Evolutionary conservation across 2,329 filamentous ascomycete genomes (phyloP).

Genomic region (Colletotrichum paranaense): DNA sequence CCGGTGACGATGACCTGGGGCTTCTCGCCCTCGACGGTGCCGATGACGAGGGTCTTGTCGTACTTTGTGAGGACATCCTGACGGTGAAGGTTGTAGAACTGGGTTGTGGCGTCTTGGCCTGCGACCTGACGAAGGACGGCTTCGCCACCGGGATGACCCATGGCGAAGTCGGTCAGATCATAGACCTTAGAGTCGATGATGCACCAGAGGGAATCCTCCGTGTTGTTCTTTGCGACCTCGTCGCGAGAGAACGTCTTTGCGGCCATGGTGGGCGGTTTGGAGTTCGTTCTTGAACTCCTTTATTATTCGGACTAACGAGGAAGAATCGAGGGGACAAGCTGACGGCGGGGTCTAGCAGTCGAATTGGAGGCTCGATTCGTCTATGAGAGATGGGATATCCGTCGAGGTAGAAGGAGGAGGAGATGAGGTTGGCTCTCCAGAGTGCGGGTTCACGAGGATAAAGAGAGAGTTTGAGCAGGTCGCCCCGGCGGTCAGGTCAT

Average conservation of each 20-base stretch:
- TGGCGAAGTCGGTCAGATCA: slow-evolving; percentile 85
- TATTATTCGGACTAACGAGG: background rate
- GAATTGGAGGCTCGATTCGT: background rate
- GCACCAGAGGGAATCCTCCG: slow-evolving; percentile 81
- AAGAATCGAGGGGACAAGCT: background rate
- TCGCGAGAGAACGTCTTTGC: slow-evolving; percentile 66
- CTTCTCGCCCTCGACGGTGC: slow-evolving; percentile 79
- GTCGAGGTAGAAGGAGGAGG: background rate
- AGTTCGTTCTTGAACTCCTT: background rate
- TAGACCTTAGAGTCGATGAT: slow-evolving; percentile 90
- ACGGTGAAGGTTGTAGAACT: slow-evolving; percentile 92
- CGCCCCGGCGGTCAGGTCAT: background rate
- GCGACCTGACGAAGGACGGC: slow-evolving; percentile 84
- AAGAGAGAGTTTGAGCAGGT: background rate
- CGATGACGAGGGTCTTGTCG: slow-evolving; percentile 74
- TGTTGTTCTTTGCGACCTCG: slow-evolving; percentile 81
- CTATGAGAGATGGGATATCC: background rate
- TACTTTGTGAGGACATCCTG: slow-evolving; percentile 91
- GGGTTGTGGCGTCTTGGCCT: slow-evolving; percentile 82
- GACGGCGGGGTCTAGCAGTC: background rate
- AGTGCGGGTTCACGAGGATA: background rate
- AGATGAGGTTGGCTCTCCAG: background rate
- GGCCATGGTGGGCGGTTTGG: slow-evolving; percentile 43
- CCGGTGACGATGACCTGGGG: slow-evolving; percentile 77
- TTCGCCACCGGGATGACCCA: slow-evolving; percentile 86